Evolutionary conservation across 1,284 basidiomycete species (phyloP).

Genomic region (Apiotrichum sp.): DNA sequence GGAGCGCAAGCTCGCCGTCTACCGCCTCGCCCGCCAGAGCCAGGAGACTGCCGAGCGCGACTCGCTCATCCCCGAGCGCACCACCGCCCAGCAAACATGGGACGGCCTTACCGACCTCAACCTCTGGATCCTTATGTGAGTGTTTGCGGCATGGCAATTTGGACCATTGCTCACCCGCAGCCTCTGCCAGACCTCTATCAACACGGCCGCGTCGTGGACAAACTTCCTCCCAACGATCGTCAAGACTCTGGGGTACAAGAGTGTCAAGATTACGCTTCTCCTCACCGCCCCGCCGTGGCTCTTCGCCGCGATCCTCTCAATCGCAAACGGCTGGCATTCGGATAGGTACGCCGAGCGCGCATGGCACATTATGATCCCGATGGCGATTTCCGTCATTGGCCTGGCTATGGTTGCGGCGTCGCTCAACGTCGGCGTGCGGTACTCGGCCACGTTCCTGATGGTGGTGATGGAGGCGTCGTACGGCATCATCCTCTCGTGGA

Average conservation of each 20-base stretch:
- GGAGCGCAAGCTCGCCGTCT: constrained; percentile 27
- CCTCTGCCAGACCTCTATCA: constrained; percentile 13
- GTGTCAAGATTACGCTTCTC: constrained; percentile 34
- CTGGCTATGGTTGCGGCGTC: constrained; percentile 30
- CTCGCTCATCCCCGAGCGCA: constrained; percentile 13
- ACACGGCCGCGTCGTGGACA: too few relatives aligned
- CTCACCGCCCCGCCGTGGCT: constrained; percentile 45
- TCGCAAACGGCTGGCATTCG: constrained; percentile 24
- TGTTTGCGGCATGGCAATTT: constrained; percentile 1
- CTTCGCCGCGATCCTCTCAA: constrained; percentile 20
- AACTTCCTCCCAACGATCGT: neutral
- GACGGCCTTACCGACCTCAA: constrained; percentile 33
- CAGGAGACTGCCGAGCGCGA: constrained; percentile 21
- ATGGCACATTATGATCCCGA: constrained; percentile 27
- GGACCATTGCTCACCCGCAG: neutral
- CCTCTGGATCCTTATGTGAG: constrained; percentile 28
- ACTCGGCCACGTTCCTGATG: constrained; percentile 35
- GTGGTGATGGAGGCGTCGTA: constrained; percentile 28
- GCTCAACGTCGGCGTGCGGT: constrained; percentile 29
- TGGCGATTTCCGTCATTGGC: constrained; percentile 26
- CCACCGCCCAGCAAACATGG: constrained; percentile 7
- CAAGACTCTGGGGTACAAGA: constrained; percentile 32
- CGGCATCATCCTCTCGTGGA: constrained; percentile 35
- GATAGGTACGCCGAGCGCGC: constrained; percentile 25
- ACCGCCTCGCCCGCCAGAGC: constrained; percentile 9